These are phyloP conservation scores for Colletotrichum viniferum DNA, from an alignment of 2,329 filamentous ascomycete genomes.

Conservation along the genomic window DNA sequence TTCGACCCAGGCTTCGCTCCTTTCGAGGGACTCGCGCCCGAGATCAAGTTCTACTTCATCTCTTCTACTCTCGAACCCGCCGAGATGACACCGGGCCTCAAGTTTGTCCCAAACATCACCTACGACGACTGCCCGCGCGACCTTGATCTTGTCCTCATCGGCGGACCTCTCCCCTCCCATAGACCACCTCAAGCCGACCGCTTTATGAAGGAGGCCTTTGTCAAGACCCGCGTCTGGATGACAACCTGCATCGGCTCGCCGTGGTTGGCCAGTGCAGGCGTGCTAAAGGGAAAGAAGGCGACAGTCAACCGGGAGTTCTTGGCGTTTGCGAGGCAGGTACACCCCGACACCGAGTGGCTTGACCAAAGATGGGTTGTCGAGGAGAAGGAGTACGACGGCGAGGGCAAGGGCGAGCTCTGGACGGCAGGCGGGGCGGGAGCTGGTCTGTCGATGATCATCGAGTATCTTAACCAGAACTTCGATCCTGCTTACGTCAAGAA, in stretches of 20 bases:
- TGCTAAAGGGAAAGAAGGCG: slow-evolving; percentile 39
- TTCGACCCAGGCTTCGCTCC: slow-evolving; percentile 21
- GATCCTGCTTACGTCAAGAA: slow-evolving; percentile 7
- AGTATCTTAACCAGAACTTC: slow-evolving; percentile 12
- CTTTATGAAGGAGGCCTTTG: slow-evolving; percentile 39
- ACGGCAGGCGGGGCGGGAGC: slow-evolving; percentile 39
- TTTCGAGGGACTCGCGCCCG: slow-evolving; percentile 26
- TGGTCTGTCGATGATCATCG: slow-evolving; percentile 27
- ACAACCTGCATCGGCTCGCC: slow-evolving; percentile 41
- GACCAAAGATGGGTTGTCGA: slow-evolving; percentile 43
- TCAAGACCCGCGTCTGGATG: slow-evolving; percentile 37
- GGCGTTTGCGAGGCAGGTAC: slow-evolving; percentile 27
- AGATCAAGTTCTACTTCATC: slow-evolving; percentile 42
- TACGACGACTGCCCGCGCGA: slow-evolving; percentile 44
- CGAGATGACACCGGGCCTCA: slow-evolving; percentile 33
- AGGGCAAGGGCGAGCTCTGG: slow-evolving; percentile 37
- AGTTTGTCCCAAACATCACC: slow-evolving; percentile 38
- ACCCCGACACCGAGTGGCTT: slow-evolving; percentile 39
- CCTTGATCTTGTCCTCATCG: slow-evolving; percentile 42
- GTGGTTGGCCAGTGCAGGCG: slow-evolving; percentile 41
- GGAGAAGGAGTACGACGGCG: slow-evolving; percentile 30
- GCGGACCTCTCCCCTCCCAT: slow-evolving; percentile 34
- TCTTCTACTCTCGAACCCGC: slow-evolving; percentile 35
- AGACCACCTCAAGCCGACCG: slow-evolving; percentile 35
- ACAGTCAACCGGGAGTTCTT: slow-evolving; percentile 41